These are phyloP conservation scores for Botrytis fragariae DNA, from an alignment of 2,329 filamentous ascomycete genomes.

Conservation along the genomic window DNA sequence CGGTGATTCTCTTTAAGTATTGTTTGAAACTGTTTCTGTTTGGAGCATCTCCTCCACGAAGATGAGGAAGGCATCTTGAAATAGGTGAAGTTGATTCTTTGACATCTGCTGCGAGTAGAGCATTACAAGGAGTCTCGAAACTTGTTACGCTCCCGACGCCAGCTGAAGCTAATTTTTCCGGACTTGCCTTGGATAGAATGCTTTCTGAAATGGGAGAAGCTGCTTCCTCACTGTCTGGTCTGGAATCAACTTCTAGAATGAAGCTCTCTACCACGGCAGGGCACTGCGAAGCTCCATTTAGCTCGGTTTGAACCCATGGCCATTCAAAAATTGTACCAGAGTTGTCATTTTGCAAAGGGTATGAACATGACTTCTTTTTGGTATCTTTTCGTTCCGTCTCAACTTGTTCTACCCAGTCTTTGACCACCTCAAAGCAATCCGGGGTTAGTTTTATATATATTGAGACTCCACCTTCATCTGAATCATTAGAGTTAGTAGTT, in stretches of 20 bases:
- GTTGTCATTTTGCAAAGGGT: not conserved
- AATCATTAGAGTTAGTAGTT: not conserved
- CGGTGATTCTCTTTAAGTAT: not conserved
- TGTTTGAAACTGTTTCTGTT: too few relatives aligned
- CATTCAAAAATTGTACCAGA: not conserved
- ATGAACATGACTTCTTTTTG: not conserved
- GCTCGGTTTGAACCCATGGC: constrained; percentile 1
- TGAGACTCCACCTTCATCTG: not conserved
- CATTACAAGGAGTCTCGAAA: not conserved
- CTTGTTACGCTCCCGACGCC: not conserved
- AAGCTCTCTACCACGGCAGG: too few relatives aligned
- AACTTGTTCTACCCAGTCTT: not conserved
- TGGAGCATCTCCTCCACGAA: not conserved
- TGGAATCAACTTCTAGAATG: not conserved
- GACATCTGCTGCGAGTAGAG: not conserved
- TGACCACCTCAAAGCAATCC: not conserved
- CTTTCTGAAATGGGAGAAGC: not conserved
- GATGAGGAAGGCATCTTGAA: not conserved
- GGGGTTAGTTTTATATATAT: not conserved
- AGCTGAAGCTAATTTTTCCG: not conserved
- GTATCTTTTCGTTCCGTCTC: not conserved
- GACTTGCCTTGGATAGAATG: not conserved
- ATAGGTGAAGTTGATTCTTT: not conserved
- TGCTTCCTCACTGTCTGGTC: not conserved
- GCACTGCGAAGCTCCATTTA: not conserved